Evolutionary conservation across 495 filamentous ascomycete species (phyloP).

Genomic region (Hyaloscypha finlandica): DNA sequence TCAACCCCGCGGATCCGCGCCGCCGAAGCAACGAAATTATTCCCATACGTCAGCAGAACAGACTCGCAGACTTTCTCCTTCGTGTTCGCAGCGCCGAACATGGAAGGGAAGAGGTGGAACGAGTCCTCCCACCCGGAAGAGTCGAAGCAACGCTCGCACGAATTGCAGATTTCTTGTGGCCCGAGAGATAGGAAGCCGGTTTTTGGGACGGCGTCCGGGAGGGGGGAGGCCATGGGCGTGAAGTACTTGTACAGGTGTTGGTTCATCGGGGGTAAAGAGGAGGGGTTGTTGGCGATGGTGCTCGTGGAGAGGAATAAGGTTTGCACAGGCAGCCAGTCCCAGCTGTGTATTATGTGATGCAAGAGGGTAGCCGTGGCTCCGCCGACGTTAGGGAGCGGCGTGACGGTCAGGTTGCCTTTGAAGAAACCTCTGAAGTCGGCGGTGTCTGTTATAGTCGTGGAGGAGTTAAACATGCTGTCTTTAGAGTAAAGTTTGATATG

Average conservation of each 20-base stretch:
- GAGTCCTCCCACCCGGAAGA: constrained; percentile 37
- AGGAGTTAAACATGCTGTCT: constrained; percentile 19
- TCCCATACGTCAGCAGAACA: constrained; percentile 42
- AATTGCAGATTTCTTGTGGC: constrained; percentile 32
- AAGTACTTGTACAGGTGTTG: constrained; percentile 41
- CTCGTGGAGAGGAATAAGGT: constrained; percentile 44
- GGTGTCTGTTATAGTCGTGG: neutral
- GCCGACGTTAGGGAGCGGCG: constrained; percentile 40
- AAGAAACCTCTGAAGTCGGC: constrained; percentile 6
- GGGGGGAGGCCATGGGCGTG: constrained; percentile 14
- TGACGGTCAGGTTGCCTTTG: constrained; percentile 22
- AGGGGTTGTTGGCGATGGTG: constrained; percentile 30
- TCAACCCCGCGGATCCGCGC: constrained; percentile 38
- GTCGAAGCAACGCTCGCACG: constrained; percentile 40
- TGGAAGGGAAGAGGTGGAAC: constrained; percentile 36
- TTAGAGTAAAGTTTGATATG: constrained; percentile 27
- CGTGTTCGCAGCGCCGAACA: constrained; percentile 22
- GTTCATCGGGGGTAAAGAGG: constrained; percentile 34
- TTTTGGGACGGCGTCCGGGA: constrained; percentile 28
- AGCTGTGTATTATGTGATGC: constrained; percentile 42
- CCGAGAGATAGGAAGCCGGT: constrained; percentile 48
- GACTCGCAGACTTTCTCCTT: constrained; percentile 22
- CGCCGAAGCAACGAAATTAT: constrained; percentile 47
- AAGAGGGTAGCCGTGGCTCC: constrained; percentile 46
- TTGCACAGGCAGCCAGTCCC: constrained; percentile 44